phyloP scores from a whole-genome alignment of 495 filamentous ascomycete species.

The Penicillium dipodomyicola region DNA sequence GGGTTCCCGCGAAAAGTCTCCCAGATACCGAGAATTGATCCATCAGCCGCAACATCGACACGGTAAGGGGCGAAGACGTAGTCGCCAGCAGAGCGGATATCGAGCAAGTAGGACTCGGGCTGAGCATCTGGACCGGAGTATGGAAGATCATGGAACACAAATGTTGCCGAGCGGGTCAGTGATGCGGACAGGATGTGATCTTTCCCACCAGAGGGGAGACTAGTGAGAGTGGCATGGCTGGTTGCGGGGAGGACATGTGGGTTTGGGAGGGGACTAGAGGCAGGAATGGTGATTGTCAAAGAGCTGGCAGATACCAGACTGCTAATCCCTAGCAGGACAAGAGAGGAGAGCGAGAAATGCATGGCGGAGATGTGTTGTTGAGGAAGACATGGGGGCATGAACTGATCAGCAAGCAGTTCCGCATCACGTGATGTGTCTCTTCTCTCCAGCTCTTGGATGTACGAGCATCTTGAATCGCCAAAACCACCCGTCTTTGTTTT shows the following conservation, averaged over 20 bases:
- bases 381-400: not conserved
- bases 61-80: conserved; percentile 72
- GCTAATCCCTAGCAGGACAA: conserved; percentile 7
- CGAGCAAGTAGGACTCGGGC: conserved; percentile 70
- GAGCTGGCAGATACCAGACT: conserved; percentile 13
- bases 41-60: conserved; percentile 62
- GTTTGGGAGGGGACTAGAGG: conserved; percentile 42
- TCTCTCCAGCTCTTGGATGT: not conserved
- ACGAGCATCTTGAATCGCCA: not conserved
- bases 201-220: conserved; percentile 55
- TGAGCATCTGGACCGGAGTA: conserved; percentile 6
- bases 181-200: conserved; percentile 58
- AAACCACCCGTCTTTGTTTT: not conserved
- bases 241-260: conserved; percentile 43
- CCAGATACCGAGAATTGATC: conserved; percentile 59
- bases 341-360: conserved; percentile 5
- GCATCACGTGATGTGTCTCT: not conserved
- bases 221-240: conserved; percentile 67
- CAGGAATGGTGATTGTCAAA: conserved; percentile 48
- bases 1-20: conserved; percentile 86
- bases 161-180: conserved; percentile 61
- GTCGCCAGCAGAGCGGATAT: conserved; percentile 65
- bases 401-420: not conserved
- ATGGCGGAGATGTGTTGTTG: conserved; percentile 1
- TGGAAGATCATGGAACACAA: conserved; percentile 64